Percentiles rank a stretch among this genome's conserved stretches.
These are phyloP conservation scores for Gossypium rotundifolium DNA, from an alignment of 345 rosid genomes.

Conservation along the genomic window DNA sequence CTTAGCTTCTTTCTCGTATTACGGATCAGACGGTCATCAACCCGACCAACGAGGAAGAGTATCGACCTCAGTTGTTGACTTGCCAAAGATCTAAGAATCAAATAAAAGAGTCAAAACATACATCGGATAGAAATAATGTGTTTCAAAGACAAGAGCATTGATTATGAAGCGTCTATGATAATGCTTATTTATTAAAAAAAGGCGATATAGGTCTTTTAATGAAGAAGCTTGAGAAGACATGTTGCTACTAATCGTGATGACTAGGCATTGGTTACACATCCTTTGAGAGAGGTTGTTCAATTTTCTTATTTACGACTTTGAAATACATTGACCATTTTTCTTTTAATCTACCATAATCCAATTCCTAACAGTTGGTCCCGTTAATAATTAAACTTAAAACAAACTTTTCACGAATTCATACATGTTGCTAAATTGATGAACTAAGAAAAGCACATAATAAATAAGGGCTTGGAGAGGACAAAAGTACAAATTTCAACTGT, in stretches of 20 bases:
- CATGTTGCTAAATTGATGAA: not conserved
- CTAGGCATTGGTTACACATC: not conserved
- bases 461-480: not conserved
- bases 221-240: not conserved
- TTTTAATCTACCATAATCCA: not conserved
- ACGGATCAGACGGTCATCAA: conserved; percentile 91
- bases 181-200: not conserved
- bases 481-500: not conserved
- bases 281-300: not conserved
- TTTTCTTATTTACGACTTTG: not conserved
- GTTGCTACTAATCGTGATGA: not conserved
- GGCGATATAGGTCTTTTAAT: not conserved
- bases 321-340: not conserved
- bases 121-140: not conserved
- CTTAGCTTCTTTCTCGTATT: conserved; percentile 97
- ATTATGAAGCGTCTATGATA: not conserved
- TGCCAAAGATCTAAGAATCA: conserved; percentile 84
- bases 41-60: conserved; percentile 94
- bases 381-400: not conserved
- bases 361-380: not conserved
- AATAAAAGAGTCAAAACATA: not conserved
- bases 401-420: not conserved
- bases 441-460: not conserved
- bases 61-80: conserved; percentile 98
- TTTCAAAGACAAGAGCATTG: not conserved